Percentiles rank a stretch among this genome's conserved stretches.
Evolutionary conservation across 2,329 filamentous ascomycete species (phyloP).

Genomic region (Anthostomella pinea): DNA sequence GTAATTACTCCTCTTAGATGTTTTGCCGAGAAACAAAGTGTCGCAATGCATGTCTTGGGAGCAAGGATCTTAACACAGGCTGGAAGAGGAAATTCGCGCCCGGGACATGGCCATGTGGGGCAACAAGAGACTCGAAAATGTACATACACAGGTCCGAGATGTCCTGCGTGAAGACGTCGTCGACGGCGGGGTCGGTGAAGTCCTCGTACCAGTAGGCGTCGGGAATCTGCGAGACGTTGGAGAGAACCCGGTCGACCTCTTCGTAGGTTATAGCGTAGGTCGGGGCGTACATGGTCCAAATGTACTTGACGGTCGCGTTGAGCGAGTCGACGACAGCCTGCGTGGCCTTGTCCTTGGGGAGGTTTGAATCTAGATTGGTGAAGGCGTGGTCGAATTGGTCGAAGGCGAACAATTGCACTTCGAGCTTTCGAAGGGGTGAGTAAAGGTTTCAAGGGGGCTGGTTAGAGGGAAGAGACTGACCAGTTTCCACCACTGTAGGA

Average conservation of each 20-base stretch:
- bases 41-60: too few species aligned
- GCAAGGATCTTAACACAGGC: too few species aligned
- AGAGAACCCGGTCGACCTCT: background rate
- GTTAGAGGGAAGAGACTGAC: conserved; percentile 6
- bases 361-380: background rate
- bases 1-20: too few species aligned
- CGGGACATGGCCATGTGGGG: too few species aligned
- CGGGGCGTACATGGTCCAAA: conserved; percentile 3
- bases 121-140: too few species aligned
- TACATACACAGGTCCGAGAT: too few species aligned
- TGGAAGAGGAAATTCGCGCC: too few species aligned
- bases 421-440: background rate
- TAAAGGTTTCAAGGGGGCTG: background rate
- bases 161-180: too few species aligned
- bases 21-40: too few species aligned
- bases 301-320: conserved; percentile 3
- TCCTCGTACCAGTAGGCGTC: conserved; percentile 5
- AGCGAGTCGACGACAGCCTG: conserved; percentile 6
- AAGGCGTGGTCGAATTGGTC: background rate
- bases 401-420: conserved; percentile 7
- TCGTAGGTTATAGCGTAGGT: conserved; percentile 1
- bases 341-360: background rate
- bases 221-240: conserved; percentile 2
- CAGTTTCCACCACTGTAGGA: conserved; percentile 43
- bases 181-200: too few species aligned